Percentiles rank a stretch among this genome's conserved stretches.
phyloP scores from a whole-genome alignment of 495 filamentous ascomycete species.

The Astrocystis sublimbata region DNA sequence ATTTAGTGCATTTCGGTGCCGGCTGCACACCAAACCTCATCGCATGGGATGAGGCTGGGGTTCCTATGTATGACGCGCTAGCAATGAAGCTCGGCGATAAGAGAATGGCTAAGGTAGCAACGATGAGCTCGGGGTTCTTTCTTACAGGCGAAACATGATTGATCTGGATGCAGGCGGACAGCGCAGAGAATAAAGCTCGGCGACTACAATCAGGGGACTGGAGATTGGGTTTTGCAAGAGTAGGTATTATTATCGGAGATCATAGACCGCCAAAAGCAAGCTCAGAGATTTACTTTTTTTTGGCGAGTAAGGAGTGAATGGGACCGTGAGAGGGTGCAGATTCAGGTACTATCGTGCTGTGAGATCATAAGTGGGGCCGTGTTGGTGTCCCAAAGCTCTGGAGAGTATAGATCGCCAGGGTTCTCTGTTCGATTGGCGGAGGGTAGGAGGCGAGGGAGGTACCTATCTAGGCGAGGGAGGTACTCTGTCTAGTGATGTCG shows the following conservation, averaged over 20 bases:
- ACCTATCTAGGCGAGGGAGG: background rate
- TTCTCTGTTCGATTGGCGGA: background rate
- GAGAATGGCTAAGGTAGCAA: constrained; percentile 6
- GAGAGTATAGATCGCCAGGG: constrained; percentile 18
- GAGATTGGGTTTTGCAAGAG: background rate
- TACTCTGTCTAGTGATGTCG: background rate
- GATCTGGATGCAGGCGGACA: background rate
- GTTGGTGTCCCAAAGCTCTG: constrained; percentile 11
- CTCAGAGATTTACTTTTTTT: constrained; percentile 3
- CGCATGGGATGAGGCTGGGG: background rate
- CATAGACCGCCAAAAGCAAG: background rate
- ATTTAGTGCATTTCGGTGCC: background rate
- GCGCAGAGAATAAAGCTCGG: background rate
- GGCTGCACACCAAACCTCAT: background rate
- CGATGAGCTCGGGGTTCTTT: constrained; percentile 18
- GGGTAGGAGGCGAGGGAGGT: background rate
- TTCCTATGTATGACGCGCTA: background rate
- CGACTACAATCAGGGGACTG: background rate
- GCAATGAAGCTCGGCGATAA: background rate
- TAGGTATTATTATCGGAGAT: background rate
- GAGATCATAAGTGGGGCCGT: constrained; percentile 10
- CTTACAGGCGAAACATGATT: constrained; percentile 37
- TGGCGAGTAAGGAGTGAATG: background rate
- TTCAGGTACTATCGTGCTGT: background rate
- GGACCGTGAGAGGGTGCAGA: constrained; percentile 5